Conservation (phyloP, 331 rosid species). For the Acacia concinna region DNA sequence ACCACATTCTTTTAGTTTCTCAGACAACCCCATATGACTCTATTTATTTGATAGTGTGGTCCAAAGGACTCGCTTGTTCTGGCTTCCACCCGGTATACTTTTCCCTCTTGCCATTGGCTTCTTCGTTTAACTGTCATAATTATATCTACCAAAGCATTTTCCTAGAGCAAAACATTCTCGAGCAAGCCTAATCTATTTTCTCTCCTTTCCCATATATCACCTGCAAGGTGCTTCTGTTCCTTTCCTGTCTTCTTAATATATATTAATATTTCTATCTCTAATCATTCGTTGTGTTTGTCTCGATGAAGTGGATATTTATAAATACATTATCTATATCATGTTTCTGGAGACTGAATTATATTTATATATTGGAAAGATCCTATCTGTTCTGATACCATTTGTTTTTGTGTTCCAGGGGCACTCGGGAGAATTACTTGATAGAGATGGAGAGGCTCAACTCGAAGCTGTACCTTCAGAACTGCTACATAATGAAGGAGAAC, state of each 20-base stretch:
- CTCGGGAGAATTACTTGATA: background rate
- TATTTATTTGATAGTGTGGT: slow-evolving; percentile 54
- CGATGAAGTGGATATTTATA: slow-evolving; percentile 18
- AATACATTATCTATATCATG: background rate
- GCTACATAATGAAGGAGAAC: slow-evolving; percentile 94
- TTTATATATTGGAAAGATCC: slow-evolving; percentile 20
- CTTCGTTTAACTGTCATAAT: slow-evolving; percentile 41
- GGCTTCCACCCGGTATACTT: slow-evolving; percentile 41
- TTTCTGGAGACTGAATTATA: background rate
- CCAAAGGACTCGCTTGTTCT: slow-evolving; percentile 49
- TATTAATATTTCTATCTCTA: background rate
- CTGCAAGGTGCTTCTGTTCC: slow-evolving; percentile 25
- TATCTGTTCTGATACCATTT: slow-evolving; percentile 23
- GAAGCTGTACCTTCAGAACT: slow-evolving; percentile 89
- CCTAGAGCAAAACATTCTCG: slow-evolving; percentile 41
- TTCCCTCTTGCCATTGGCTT: slow-evolving; percentile 49
- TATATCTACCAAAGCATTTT: slow-evolving; percentile 46
- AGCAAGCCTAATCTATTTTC: slow-evolving; percentile 16
- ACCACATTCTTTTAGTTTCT: slow-evolving; percentile 34
- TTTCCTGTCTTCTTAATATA: slow-evolving; percentile 3
- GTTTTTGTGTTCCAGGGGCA: slow-evolving; percentile 40
- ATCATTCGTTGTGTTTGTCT: background rate
- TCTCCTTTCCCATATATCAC: slow-evolving; percentile 6
- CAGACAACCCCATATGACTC: slow-evolving; percentile 51
- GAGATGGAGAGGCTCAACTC: slow-evolving; percentile 93